Evolutionary conservation across 164 flowering plant species (phyloP), one percentile per base, ranked within the genome.

Genomic region (Annona squamosa): DNA sequence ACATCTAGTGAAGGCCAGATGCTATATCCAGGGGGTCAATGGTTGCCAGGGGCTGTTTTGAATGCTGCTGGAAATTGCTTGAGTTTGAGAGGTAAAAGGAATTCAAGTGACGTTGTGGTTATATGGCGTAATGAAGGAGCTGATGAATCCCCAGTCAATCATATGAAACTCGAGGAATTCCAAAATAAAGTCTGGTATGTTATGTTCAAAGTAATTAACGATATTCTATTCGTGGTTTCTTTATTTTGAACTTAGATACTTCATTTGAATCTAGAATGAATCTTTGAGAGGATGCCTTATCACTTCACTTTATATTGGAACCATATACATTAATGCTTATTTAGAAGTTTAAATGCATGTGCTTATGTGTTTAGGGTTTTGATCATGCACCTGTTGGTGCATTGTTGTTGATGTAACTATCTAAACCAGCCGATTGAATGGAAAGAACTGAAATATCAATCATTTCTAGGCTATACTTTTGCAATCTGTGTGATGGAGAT

Each of bases 121-220:
- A 74, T 86, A 59, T 93, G 97, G 98, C 89, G 92, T 46, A 89
- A 91, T 83, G 96, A 95, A 86, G 97, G 92, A 69, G 80, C 81
- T 64, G 93, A 87, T 74, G 78, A 85, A 76, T 19, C 78, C 46
- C 94, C 92, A 19, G 68, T 93, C 5, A 82, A 84, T 2, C 79
- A 73, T 75, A 80, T 95, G 92, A 88, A 93, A 9, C 83, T 87
- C 16, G 18, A 78, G 76, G 93, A 90, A 79, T 73, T 95, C 59
- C 86, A 88, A 9, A 46, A 76, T 63, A 86, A 89, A 77, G 97
- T 89, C 74, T 89, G 92, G 99, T 95, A 91, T 81, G 90, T 67
- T 63, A 46, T 59, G 68, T 67, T 66, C 63, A 9, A 52, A 52
- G 9, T 16, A 0, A 16, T 12, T 16, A 6, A 52, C 13, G 13